Percentiles rank a stretch among this genome's conserved stretches.
Evolutionary conservation across 2,329 filamentous ascomycete genomes (phyloP).

Genomic region (Diaporthe eres): DNA sequence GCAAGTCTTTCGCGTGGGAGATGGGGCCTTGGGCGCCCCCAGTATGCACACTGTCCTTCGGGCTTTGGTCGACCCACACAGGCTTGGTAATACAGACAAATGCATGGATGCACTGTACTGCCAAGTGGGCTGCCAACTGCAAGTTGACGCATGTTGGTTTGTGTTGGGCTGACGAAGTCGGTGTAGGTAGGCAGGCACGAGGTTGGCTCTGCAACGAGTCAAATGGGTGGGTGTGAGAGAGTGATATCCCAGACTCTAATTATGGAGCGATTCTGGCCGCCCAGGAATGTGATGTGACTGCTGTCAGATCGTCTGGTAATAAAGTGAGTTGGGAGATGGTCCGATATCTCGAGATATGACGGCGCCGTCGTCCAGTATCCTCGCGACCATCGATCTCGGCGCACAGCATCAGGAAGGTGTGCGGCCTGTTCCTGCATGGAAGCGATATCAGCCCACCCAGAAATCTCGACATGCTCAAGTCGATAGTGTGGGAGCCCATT

Average conservation of each 20-base stretch:
- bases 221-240: background rate
- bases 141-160: background rate
- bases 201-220: background rate
- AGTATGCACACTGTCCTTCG: background rate
- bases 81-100: constrained; percentile 17
- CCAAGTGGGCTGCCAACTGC: constrained; percentile 22
- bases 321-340: background rate
- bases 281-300: constrained; percentile 12
- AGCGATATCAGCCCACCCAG: constrained; percentile 22
- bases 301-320: background rate
- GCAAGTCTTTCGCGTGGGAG: background rate
- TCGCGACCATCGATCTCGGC: constrained; percentile 20
- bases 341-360: constrained; percentile 9
- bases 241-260: constrained; percentile 30
- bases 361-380: background rate
- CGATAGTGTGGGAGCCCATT: background rate
- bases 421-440: constrained; percentile 23
- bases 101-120: constrained; percentile 3
- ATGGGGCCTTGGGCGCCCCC: background rate
- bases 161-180: constrained; percentile 12
- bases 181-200: background rate
- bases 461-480: background rate
- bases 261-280: constrained; percentile 9
- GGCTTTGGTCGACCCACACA: constrained; percentile 4
- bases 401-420: constrained; percentile 28